Evolutionary conservation across 345 rosid genomes (phyloP).

Genomic region (Aegle marmelos): DNA sequence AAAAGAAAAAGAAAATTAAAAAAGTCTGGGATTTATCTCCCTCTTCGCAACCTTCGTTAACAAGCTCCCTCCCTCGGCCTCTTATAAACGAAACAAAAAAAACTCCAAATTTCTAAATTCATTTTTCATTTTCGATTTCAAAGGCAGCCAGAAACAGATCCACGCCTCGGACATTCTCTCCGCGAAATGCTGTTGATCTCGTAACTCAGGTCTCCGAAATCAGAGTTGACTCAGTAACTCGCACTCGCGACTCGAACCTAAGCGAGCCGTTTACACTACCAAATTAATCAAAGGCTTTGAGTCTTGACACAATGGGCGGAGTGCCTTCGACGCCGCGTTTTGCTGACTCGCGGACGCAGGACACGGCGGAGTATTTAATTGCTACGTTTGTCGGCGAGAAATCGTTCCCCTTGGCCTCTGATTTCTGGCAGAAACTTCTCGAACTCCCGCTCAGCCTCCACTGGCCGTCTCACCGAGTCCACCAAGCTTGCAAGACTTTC

Average conservation of each 20-base stretch:
- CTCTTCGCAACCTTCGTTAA: slow-evolving; percentile 35
- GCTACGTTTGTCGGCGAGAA: slow-evolving; percentile 89
- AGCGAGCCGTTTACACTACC: slow-evolving; percentile 1
- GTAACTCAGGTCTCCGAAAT: slow-evolving; percentile 34
- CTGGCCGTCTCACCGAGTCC: slow-evolving; percentile 67
- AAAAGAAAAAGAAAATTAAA: neutral
- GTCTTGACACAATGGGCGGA: slow-evolving; percentile 55
- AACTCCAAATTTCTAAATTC: neutral
- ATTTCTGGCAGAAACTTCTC: slow-evolving; percentile 93
- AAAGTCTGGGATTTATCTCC: slow-evolving; percentile 1
- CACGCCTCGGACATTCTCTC: slow-evolving; percentile 4
- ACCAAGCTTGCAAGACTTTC: slow-evolving; percentile 68
- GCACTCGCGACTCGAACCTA: neutral
- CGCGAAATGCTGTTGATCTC: slow-evolving; percentile 42
- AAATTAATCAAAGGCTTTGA: neutral
- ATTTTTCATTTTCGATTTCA: slow-evolving; percentile 16
- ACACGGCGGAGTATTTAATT: slow-evolving; percentile 71
- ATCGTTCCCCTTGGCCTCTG: slow-evolving; percentile 78
- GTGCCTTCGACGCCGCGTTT: slow-evolving; percentile 81
- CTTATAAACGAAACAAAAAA: slow-evolving; percentile 7
- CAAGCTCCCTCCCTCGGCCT: slow-evolving; percentile 31
- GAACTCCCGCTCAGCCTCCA: slow-evolving; percentile 73
- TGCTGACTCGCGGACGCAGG: slow-evolving; percentile 31
- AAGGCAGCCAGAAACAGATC: slow-evolving; percentile 20
- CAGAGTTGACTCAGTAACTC: slow-evolving; percentile 32